These are phyloP conservation scores for Malassezia sympodialis DNA, from an alignment of 1,284 basidiomycete genomes.

Conservation along the genomic window DNA sequence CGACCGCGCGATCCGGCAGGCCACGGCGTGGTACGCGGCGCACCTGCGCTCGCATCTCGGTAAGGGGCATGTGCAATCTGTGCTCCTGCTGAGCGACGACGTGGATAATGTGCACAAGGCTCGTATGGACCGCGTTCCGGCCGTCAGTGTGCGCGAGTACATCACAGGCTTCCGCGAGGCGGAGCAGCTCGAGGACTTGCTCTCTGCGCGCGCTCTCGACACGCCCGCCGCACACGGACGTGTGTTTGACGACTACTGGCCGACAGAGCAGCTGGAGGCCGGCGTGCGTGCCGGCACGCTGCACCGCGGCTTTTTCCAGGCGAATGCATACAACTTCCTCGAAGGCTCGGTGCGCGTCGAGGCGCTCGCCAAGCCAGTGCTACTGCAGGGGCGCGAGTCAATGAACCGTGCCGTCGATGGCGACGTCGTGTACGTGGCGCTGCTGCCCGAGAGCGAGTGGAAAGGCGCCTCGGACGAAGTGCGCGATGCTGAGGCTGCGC, in stretches of 20 bases:
- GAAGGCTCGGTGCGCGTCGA: constrained; percentile 72
- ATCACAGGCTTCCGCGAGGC: constrained; percentile 34
- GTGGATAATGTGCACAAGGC: constrained; percentile 65
- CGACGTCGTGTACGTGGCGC: constrained; percentile 80
- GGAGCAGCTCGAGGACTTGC: constrained; percentile 37
- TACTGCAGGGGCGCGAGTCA: constrained; percentile 76
- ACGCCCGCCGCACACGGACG: constrained; percentile 1
- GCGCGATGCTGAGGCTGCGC: constrained; percentile 65
- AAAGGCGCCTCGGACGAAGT: constrained; percentile 85
- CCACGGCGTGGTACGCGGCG: constrained; percentile 35
- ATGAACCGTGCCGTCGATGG: constrained; percentile 95
- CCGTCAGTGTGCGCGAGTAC: constrained; percentile 42
- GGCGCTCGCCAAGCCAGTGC: constrained; percentile 64
- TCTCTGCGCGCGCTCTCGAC: constrained; percentile 30
- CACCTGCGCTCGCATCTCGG: constrained; percentile 28
- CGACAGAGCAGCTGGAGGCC: constrained; percentile 63
- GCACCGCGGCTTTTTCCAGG: constrained; percentile 87
- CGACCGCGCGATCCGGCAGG: constrained; percentile 40
- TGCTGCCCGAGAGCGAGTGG: constrained; percentile 83
- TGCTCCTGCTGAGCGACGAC: constrained; percentile 61
- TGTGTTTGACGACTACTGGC: constrained; percentile 61
- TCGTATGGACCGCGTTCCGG: constrained; percentile 26
- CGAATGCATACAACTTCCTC: constrained; percentile 89
- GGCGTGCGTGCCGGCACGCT: constrained; percentile 76
- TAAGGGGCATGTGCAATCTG: constrained; percentile 19